Percentiles rank a stretch among this genome's conserved stretches.
Conservation (phyloP, 2,329 filamentous ascomycete species). For the Neonectria ditissima region DNA sequence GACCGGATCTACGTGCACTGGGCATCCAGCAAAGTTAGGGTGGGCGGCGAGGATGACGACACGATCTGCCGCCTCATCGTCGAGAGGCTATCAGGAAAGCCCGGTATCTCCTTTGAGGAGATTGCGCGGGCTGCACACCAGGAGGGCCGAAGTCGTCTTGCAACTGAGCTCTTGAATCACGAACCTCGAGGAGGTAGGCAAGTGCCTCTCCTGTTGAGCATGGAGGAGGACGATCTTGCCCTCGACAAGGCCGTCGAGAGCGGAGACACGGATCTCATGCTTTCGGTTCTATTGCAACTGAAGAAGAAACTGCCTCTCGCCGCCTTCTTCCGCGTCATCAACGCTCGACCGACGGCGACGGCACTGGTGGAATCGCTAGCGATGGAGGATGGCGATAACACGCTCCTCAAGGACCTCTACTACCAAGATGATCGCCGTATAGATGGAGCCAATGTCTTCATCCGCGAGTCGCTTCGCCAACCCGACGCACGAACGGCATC, state of each 20-base stretch:
- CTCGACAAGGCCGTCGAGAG: slow-evolving; percentile 97
- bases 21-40: slow-evolving; percentile 93
- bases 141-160: slow-evolving; percentile 88
- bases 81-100: slow-evolving; percentile 85
- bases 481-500: slow-evolving; percentile 75
- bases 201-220: slow-evolving; percentile 89
- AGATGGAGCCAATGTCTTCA: slow-evolving; percentile 88
- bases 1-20: slow-evolving; percentile 96
- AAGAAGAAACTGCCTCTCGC: slow-evolving; percentile 92
- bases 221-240: slow-evolving; percentile 96
- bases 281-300: slow-evolving; percentile 86
- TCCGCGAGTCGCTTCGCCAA: slow-evolving; percentile 84
- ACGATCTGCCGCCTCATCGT: slow-evolving; percentile 89
- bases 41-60: slow-evolving; percentile 87
- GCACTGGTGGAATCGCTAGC: slow-evolving; percentile 91
- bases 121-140: slow-evolving; percentile 95
- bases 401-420: slow-evolving; percentile 91
- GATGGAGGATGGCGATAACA: slow-evolving; percentile 75
- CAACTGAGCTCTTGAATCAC: slow-evolving; percentile 91
- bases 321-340: slow-evolving; percentile 92
- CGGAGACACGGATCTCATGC: slow-evolving; percentile 93
- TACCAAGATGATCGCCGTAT: slow-evolving; percentile 95
- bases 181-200: slow-evolving; percentile 96
- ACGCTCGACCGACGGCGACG: slow-evolving; percentile 84
- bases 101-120: slow-evolving; percentile 94